Evolutionary conservation across 495 filamentous ascomycete genomes (phyloP), one percentile per base, ranked within the genome.

Genomic region (Aspergillus steynii): DNA sequence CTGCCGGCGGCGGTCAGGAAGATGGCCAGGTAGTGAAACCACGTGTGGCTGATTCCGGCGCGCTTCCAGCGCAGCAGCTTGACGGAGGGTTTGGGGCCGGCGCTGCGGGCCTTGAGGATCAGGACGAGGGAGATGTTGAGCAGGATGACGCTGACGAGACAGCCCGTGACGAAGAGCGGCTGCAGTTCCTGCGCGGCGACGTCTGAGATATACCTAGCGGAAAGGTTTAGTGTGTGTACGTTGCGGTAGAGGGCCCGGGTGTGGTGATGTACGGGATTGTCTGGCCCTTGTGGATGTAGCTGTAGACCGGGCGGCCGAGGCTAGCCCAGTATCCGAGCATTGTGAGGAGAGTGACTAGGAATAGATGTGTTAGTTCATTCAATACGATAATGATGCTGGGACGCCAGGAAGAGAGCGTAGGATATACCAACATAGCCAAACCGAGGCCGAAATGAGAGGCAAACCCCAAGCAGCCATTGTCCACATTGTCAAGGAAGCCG

Each of bases 251-350:
- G 26, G 9, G 26, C 20, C 48, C 6, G 8, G 48, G 42, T 7
- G 42, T 7, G 20, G 48, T 25, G 8, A 25, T 10, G 7, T 50
- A 50, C 48, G 48, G 48, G 48, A 50, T 50, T 5, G 48, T 50
- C 48, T 50, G 48, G 15, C 48, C 48, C 48, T 50, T 25, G 48
- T 8, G 5, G 6, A 50, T 50, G 48, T 50, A 50, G 48, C 48
- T 50, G 48, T 50, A 50, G 48, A 50, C 26, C 20, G 48, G 48
- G 7, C 48, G 15, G 14, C 48, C 48, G 15, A 6, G 8, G 20
- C 48, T 50, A 6, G 48, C 20, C 48, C 48, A 50, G 48, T 50
- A 50, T 25, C 48, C 48, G 15, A 50, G 26, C 48, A 50, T 25
- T 50, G 48, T 50, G 48, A 50, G 26, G 48, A 50, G 48, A 50